Evolutionary conservation across 371 early-diverging fungal genomes (phyloP).

Genomic region (Phascolomyces articulosus): DNA sequence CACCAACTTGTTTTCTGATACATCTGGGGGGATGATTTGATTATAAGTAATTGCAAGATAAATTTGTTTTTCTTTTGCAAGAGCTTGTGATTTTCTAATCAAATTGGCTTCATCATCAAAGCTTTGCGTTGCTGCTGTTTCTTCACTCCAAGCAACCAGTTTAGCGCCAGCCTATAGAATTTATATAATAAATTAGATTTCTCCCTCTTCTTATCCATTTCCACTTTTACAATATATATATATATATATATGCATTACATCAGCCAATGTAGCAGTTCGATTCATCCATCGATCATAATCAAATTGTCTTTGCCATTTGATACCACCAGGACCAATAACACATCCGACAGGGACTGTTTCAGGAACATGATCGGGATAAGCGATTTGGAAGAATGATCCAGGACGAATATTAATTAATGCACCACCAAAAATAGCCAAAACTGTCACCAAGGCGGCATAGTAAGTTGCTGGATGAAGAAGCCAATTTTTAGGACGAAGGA

Average conservation of each 20-base stretch:
- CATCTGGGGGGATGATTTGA: slow-evolving; percentile 16
- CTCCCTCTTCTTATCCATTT: too few species aligned
- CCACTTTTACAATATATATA: neutral
- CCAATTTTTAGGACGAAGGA: neutral
- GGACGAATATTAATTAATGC: slow-evolving; percentile 21
- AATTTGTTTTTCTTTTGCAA: slow-evolving; percentile 38
- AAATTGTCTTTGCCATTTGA: slow-evolving; percentile 7
- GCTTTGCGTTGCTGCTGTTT: slow-evolving; percentile 23
- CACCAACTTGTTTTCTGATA: slow-evolving; percentile 45
- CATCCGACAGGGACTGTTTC: slow-evolving; percentile 36
- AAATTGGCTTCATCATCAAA: slow-evolving; percentile 26
- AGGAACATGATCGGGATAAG: slow-evolving; percentile 30
- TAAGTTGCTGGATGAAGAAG: slow-evolving; percentile 20
- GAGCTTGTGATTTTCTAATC: slow-evolving; percentile 25
- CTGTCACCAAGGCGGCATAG: slow-evolving; percentile 11
- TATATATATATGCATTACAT: slow-evolving; percentile 17
- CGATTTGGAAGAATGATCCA: slow-evolving; percentile 34
- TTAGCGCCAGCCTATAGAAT: slow-evolving; percentile 37
- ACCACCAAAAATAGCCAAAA: slow-evolving; percentile 29
- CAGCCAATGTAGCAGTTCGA: slow-evolving; percentile 19
- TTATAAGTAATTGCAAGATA: slow-evolving; percentile 48
- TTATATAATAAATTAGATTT: too few species aligned
- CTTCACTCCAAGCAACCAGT: slow-evolving; percentile 55
- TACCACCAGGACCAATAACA: slow-evolving; percentile 30
- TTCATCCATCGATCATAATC: slow-evolving; percentile 35